Conservation (phyloP, 2,329 filamentous ascomycete genomes). For the Cladosporium sp. region DNA sequence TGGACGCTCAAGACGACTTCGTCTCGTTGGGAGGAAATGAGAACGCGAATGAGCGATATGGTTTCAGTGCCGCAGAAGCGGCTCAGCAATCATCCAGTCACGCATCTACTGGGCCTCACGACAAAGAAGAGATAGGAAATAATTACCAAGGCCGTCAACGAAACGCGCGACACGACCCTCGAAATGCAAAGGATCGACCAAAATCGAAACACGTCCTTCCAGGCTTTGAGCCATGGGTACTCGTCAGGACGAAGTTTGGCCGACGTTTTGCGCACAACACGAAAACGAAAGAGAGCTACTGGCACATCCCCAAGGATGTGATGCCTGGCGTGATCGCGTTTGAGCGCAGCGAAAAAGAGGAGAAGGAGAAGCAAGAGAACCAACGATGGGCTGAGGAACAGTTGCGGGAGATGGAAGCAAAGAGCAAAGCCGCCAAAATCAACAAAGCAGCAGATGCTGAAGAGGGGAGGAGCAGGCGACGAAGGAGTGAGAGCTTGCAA, state of each 20-base stretch:
- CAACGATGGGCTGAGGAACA: slow-evolving; percentile 36
- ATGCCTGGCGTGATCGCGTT: slow-evolving; percentile 72
- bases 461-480: slow-evolving; percentile 23
- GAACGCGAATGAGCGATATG: slow-evolving; percentile 16
- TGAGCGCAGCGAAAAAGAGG: slow-evolving; percentile 69
- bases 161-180: slow-evolving; percentile 29
- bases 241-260: slow-evolving; percentile 90
- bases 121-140: neutral
- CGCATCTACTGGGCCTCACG: slow-evolving; percentile 19
- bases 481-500: slow-evolving; percentile 36
- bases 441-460: slow-evolving; percentile 25
- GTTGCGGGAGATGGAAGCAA: slow-evolving; percentile 30
- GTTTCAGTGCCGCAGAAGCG: neutral
- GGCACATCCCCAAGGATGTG: slow-evolving; percentile 88
- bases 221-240: slow-evolving; percentile 79
- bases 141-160: slow-evolving; percentile 20
- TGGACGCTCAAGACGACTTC: slow-evolving; percentile 28
- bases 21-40: slow-evolving; percentile 29
- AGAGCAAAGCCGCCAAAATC: slow-evolving; percentile 26
- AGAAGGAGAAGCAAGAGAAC: slow-evolving; percentile 49
- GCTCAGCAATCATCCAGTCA: slow-evolving; percentile 15
- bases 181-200: slow-evolving; percentile 66
- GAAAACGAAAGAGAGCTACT: slow-evolving; percentile 83
- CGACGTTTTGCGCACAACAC: slow-evolving; percentile 89
- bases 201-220: slow-evolving; percentile 78